phyloP scores from a whole-genome alignment of 2,329 filamentous ascomycete species.

The Fusarium sp. region DNA sequence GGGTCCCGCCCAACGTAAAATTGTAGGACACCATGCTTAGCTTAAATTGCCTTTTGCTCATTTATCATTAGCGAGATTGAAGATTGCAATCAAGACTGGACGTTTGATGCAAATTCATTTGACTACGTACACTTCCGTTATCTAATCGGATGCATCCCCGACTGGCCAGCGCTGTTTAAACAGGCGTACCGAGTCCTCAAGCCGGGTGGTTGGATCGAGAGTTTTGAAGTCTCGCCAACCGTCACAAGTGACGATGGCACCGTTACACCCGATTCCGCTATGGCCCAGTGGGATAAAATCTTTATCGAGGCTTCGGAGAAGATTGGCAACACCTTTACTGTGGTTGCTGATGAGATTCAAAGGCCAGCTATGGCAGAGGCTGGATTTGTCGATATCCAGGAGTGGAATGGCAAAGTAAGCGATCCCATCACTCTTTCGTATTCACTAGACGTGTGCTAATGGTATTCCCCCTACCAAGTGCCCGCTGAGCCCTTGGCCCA shows the following conservation, averaged over 20 bases:
- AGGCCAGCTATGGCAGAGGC: slow-evolving; percentile 5
- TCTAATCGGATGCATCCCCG: slow-evolving; percentile 7
- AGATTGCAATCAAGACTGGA: slow-evolving; percentile 17
- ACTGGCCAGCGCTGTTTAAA: neutral
- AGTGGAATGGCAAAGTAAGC: neutral
- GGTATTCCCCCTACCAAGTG: neutral
- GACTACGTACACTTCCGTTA: slow-evolving; percentile 5
- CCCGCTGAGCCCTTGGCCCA: neutral
- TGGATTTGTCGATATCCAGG: slow-evolving; percentile 9
- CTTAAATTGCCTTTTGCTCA: too few species aligned
- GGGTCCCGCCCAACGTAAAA: slow-evolving; percentile 7
- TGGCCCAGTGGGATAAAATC: neutral
- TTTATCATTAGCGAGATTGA: slow-evolving; percentile 10
- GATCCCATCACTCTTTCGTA: rapidly evolving
- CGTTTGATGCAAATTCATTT: neutral
- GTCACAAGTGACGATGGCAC: neutral
- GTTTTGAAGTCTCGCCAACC: neutral
- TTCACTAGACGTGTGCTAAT: neutral
- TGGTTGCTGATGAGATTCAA: neutral
- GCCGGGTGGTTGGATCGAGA: neutral
- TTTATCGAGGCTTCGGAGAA: slow-evolving; percentile 5
- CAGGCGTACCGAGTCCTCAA: neutral
- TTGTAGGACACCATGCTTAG: neutral
- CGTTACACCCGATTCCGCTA: neutral
- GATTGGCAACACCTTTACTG: neutral